Percentiles rank a stretch among this genome's conserved stretches.
Conservation (phyloP, 2,329 filamentous ascomycete species). For the Verticillium isaacii region DNA sequence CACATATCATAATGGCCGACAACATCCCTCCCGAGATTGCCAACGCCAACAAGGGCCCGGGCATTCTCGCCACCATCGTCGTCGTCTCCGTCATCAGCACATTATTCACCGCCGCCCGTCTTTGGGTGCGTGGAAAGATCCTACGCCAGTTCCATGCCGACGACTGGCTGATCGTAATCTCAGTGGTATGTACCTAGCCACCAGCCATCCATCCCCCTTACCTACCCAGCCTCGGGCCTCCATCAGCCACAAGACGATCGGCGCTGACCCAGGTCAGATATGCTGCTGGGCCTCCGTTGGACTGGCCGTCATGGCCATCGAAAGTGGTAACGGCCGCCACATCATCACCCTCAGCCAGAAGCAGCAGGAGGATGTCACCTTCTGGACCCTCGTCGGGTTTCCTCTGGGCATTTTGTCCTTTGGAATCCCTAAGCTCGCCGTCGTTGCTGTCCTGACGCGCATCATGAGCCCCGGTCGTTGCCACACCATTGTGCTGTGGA, state of each 20-base stretch:
- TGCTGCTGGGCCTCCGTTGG: constrained; percentile 26
- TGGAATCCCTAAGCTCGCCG: constrained; percentile 34
- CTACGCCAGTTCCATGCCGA: constrained; percentile 27
- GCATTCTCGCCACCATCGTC: constrained; percentile 24
- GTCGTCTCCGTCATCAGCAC: constrained; percentile 21
- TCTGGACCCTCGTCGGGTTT: constrained; percentile 31
- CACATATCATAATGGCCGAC: background rate
- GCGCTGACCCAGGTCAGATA: constrained; percentile 14
- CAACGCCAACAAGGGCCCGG: constrained; percentile 20
- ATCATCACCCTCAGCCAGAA: constrained; percentile 21
- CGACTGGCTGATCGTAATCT: constrained; percentile 28
- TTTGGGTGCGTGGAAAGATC: constrained; percentile 22
- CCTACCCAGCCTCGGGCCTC: background rate
- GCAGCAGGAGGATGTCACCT: constrained; percentile 23
- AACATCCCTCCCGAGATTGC: background rate
- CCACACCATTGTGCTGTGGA: constrained; percentile 31
- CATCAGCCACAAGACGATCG: background rate
- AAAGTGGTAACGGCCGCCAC: constrained; percentile 33
- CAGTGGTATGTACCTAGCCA: constrained; percentile 19
- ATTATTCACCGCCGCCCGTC: constrained; percentile 21
- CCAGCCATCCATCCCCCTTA: too few relatives aligned
- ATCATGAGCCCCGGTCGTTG: constrained; percentile 28
- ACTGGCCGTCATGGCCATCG: constrained; percentile 27
- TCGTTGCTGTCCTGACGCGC: constrained; percentile 30
- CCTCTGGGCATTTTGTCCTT: constrained; percentile 32